Conservation (phyloP, 1,139 yeast genomes). For the Scheffersomyces cryptocercus region DNA sequence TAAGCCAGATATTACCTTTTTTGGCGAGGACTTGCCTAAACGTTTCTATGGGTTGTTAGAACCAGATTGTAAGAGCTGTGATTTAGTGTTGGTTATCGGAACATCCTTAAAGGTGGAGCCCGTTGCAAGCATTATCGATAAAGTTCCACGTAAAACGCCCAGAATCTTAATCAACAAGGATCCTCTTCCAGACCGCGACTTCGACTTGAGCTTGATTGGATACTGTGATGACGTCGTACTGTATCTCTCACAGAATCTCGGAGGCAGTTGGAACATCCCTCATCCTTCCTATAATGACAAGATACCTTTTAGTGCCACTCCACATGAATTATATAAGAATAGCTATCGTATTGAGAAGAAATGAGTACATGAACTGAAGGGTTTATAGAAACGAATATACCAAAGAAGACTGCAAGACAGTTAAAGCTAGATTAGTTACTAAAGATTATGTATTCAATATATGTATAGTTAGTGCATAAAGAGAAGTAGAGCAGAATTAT, state of each 20-base stretch:
- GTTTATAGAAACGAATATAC: too few relatives aligned
- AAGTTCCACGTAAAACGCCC: constrained; percentile 68
- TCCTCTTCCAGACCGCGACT: constrained; percentile 57
- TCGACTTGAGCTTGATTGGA: constrained; percentile 80
- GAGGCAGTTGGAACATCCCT: constrained; percentile 12
- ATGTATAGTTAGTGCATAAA: too few relatives aligned
- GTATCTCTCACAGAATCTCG: constrained; percentile 45
- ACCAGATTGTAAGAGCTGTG: constrained; percentile 48
- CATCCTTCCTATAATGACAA: constrained; percentile 5
- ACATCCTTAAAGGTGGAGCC: constrained; percentile 95
- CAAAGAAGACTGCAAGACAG: too few relatives aligned
- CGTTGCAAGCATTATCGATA: constrained; percentile 84
- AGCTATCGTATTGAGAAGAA: constrained; percentile 7
- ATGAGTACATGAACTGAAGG: too few relatives aligned
- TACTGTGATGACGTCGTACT: constrained; percentile 84
- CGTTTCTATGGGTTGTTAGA: constrained; percentile 16
- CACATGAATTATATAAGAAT: constrained; percentile 4
- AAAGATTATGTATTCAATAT: too few relatives aligned
- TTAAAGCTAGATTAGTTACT: too few relatives aligned
- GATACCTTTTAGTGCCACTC: constrained; percentile 2
- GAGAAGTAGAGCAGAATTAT: too few relatives aligned
- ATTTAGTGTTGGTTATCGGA: constrained; percentile 82
- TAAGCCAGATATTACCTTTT: constrained; percentile 95
- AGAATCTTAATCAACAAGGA: constrained; percentile 82
- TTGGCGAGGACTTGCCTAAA: constrained; percentile 82